Conservation (phyloP, 192 early-diverging fungal genomes). For the Haplosporangium gracile region DNA sequence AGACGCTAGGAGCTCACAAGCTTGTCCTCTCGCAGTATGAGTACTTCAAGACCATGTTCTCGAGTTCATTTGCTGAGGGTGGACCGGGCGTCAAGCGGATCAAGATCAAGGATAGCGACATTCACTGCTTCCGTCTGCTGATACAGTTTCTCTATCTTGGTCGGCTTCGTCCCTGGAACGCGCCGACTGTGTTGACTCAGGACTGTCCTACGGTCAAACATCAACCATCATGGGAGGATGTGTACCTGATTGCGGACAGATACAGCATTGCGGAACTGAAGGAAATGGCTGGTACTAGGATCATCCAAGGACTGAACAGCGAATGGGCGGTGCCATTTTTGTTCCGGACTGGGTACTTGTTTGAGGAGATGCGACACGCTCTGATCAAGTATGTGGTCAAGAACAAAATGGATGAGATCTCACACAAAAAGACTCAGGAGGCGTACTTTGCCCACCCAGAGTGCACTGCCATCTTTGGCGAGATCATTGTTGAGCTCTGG, state of each 20-base stretch:
- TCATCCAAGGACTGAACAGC: constrained; percentile 1
- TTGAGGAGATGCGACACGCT: constrained; percentile 17
- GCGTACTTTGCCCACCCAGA: constrained; percentile 26
- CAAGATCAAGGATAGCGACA: constrained; percentile 19
- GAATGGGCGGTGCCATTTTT: constrained; percentile 36
- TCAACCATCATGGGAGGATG: constrained; percentile 36
- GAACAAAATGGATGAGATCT: constrained; percentile 20
- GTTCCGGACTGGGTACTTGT: constrained; percentile 36
- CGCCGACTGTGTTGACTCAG: constrained; percentile 11
- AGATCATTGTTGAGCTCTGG: constrained; percentile 36
- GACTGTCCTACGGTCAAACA: neutral
- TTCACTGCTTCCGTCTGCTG: constrained; percentile 30
- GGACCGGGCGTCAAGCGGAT: constrained; percentile 23
- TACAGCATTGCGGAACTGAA: constrained; percentile 17
- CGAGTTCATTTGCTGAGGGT: constrained; percentile 30
- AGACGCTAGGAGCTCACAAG: constrained; percentile 20
- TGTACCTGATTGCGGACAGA: constrained; percentile 33
- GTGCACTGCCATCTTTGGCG: constrained; percentile 35
- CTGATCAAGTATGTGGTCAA: constrained; percentile 30
- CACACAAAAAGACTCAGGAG: neutral
- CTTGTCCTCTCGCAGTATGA: constrained; percentile 31
- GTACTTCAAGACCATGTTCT: constrained; percentile 43
- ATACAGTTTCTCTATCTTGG: constrained; percentile 43
- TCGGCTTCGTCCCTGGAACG: neutral
- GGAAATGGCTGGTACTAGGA: constrained; percentile 8